Evolutionary conservation across 345 rosid species (phyloP).

Genomic region (Cardamine resedifolia): DNA sequence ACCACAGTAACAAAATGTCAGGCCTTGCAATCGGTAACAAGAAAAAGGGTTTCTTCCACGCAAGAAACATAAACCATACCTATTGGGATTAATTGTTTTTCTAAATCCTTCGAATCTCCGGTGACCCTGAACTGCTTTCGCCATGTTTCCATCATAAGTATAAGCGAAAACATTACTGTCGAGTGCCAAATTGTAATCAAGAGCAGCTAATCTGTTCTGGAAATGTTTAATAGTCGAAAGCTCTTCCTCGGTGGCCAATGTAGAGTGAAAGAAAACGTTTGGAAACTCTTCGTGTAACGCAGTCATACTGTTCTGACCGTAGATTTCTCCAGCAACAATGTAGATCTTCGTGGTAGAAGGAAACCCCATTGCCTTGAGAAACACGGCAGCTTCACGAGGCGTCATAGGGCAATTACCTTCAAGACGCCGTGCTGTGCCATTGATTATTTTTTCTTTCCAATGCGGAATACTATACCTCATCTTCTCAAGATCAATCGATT

Average conservation of each 20-base stretch:
- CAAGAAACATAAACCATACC: slow-evolving; percentile 39
- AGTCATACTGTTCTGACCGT: slow-evolving; percentile 50
- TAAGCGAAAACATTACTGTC: slow-evolving; percentile 63
- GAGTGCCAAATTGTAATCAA: slow-evolving; percentile 64
- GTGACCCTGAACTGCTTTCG: slow-evolving; percentile 72
- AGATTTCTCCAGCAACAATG: slow-evolving; percentile 70
- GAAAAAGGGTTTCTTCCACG: neutral
- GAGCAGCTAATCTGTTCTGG: slow-evolving; percentile 69
- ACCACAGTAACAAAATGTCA: neutral
- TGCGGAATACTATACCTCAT: slow-evolving; percentile 49
- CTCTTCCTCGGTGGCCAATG: slow-evolving; percentile 58
- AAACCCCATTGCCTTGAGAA: slow-evolving; percentile 70
- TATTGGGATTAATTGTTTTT: slow-evolving; percentile 69
- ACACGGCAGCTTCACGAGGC: slow-evolving; percentile 63
- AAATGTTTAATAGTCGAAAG: slow-evolving; percentile 38
- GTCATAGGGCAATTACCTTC: slow-evolving; percentile 73
- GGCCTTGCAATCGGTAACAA: neutral
- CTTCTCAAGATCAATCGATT: slow-evolving; percentile 43
- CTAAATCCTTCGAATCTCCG: slow-evolving; percentile 66
- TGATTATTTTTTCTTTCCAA: slow-evolving; percentile 66
- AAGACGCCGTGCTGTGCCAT: slow-evolving; percentile 44
- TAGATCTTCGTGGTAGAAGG: slow-evolving; percentile 61
- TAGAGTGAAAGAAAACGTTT: slow-evolving; percentile 49
- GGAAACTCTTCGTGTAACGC: slow-evolving; percentile 54
- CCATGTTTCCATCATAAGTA: slow-evolving; percentile 84